phyloP scores from a whole-genome alignment of 352 stramenopile species.

The Pythium aquatile region DNA sequence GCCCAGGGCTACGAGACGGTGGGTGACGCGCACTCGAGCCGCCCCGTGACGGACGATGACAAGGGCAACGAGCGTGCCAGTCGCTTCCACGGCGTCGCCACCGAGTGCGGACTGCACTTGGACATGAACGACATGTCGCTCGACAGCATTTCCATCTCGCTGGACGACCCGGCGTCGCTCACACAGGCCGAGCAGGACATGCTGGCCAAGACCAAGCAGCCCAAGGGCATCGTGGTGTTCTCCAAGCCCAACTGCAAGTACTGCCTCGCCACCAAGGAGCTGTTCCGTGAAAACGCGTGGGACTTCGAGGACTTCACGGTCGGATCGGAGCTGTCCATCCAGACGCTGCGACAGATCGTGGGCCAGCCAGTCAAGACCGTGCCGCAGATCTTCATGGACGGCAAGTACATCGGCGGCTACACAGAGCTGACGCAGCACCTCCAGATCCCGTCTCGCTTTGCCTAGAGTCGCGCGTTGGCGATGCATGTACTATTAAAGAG shows the following conservation, averaged over 20 bases:
- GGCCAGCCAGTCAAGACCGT: slow-evolving; percentile 62
- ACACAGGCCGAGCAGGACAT: slow-evolving; percentile 44
- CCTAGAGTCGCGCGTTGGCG: slow-evolving; percentile 16
- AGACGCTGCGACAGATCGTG: slow-evolving; percentile 55
- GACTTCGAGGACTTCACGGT: slow-evolving; percentile 70
- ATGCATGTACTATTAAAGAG: slow-evolving; percentile 4
- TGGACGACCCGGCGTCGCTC: slow-evolving; percentile 50
- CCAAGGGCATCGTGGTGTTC: slow-evolving; percentile 63
- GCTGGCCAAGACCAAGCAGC: slow-evolving; percentile 38
- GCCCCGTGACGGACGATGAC: slow-evolving; percentile 64
- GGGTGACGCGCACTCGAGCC: slow-evolving; percentile 81
- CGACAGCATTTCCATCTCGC: slow-evolving; percentile 40
- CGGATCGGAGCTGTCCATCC: slow-evolving; percentile 49
- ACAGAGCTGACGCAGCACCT: slow-evolving; percentile 67
- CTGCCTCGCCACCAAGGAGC: slow-evolving; percentile 61
- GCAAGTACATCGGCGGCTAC: slow-evolving; percentile 79
- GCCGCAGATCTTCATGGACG: slow-evolving; percentile 78
- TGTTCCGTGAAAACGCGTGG: slow-evolving; percentile 55
- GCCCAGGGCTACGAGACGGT: slow-evolving; percentile 79
- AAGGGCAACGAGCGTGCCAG: slow-evolving; percentile 68
- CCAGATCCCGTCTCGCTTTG: slow-evolving; percentile 58
- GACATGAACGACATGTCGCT: slow-evolving; percentile 66
- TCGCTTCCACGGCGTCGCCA: slow-evolving; percentile 75
- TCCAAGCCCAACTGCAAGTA: slow-evolving; percentile 80
- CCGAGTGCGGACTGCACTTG: slow-evolving; percentile 84